Percentiles rank a stretch among this genome's conserved stretches.
These are phyloP conservation scores for Aphanomyces euteiches DNA, from an alignment of 352 stramenopile species.

Conservation along the genomic window DNA sequence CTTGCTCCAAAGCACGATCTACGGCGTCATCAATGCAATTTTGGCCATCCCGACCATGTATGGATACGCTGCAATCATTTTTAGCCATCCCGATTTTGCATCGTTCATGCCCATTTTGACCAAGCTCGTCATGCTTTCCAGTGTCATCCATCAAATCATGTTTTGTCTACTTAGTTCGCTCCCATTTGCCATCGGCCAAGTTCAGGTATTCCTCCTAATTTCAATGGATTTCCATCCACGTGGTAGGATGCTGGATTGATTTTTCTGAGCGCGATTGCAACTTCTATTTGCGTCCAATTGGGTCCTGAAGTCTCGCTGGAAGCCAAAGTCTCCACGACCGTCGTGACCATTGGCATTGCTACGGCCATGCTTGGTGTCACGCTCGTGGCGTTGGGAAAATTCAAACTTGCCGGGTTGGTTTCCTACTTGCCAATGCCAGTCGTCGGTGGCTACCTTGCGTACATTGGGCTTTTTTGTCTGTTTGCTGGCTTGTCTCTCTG, in stretches of 20 bases:
- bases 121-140: slow-evolving; percentile 96
- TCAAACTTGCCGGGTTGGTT: slow-evolving; percentile 92
- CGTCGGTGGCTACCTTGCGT: slow-evolving; percentile 96
- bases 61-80: slow-evolving; percentile 95
- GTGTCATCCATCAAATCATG: slow-evolving; percentile 91
- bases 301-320: slow-evolving; percentile 57
- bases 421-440: slow-evolving; percentile 97
- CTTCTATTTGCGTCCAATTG: slow-evolving; percentile 81
- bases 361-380: slow-evolving; percentile 90
- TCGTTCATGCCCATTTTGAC: slow-evolving; percentile 86
- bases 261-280: slow-evolving; percentile 94
- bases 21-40: slow-evolving; percentile 92
- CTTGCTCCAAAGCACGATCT: slow-evolving; percentile 40
- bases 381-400: slow-evolving; percentile 92
- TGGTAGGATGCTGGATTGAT: slow-evolving; percentile 93
- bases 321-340: slow-evolving; percentile 89
- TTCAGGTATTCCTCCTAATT: slow-evolving; percentile 57
- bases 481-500: slow-evolving; percentile 89
- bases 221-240: too few relatives aligned
- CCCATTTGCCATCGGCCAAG: slow-evolving; percentile 96
- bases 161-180: slow-evolving; percentile 88
- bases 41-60: slow-evolving; percentile 93
- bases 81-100: slow-evolving; percentile 86
- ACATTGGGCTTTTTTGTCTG: slow-evolving; percentile 96
- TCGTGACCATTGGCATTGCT: slow-evolving; percentile 89